Conservation (phyloP, 202 grass and related monocot species). For the Schoenoplectus triqueter region DNA sequence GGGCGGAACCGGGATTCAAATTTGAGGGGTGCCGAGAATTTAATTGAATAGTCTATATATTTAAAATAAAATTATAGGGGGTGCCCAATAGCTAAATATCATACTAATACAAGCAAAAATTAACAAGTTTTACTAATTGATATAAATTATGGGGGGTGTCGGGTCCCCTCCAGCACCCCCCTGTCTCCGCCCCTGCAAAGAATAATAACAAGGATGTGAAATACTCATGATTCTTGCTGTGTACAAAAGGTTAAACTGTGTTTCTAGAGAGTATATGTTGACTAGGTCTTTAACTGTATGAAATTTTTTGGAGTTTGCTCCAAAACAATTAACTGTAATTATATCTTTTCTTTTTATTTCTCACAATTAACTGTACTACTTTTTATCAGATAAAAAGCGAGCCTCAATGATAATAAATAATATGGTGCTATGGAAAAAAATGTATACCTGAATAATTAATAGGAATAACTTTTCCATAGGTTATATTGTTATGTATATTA, state of each 20-base stretch:
- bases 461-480: not conserved
- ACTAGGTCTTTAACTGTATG: too few species aligned
- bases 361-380: slow-evolving; percentile 3
- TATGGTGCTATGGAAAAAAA: not conserved
- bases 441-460: not conserved
- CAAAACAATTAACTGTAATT: too few species aligned
- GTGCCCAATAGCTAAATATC: too few species aligned
- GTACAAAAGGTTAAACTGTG: not conserved
- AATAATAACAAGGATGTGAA: not conserved
- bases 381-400: not conserved
- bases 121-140: too few species aligned
- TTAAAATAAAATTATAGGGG: too few species aligned
- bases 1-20: too few species aligned
- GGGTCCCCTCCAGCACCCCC: too few species aligned
- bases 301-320: too few species aligned
- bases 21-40: too few species aligned
- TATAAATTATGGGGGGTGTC: too few species aligned
- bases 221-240: not conserved
- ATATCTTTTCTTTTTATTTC: not conserved
- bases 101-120: too few species aligned
- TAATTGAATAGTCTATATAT: too few species aligned
- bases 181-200: not conserved
- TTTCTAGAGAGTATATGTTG: not conserved
- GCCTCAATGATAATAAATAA: not conserved
- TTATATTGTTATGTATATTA: not conserved